Evolutionary conservation across 2,329 filamentous ascomycete genomes (phyloP).

Genomic region (Stromatinia cepivora): DNA sequence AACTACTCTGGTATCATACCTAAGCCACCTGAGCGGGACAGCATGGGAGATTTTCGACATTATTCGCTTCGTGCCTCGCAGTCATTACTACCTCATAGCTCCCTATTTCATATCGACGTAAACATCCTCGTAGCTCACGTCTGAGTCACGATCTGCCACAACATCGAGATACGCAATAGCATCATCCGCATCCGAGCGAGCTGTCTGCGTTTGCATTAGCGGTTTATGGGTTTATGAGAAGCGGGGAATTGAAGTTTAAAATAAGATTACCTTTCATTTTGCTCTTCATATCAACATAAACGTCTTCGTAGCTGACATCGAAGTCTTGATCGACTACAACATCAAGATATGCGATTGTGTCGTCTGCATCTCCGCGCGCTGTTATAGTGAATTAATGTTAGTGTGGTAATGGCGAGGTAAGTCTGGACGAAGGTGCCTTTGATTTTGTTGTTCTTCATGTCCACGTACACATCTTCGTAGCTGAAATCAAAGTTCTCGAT

Average conservation of each 20-base stretch:
- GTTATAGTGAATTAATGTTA: too few species aligned
- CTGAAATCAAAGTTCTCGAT: conserved; percentile 2
- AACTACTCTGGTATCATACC: too few species aligned
- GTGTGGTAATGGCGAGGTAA: too few species aligned
- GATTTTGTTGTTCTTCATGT: not conserved
- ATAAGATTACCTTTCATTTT: conserved; percentile 9
- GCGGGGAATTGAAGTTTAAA: too few species aligned
- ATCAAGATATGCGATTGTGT: not conserved
- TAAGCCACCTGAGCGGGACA: too few species aligned
- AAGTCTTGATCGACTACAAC: conserved; percentile 1
- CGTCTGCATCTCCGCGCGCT: not conserved
- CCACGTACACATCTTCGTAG: not conserved
- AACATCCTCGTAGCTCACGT: conserved; percentile 3
- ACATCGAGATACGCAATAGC: conserved; percentile 4
- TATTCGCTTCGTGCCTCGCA: too few species aligned
- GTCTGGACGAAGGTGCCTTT: not conserved
- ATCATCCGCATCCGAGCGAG: not conserved
- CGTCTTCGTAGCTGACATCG: conserved; percentile 8
- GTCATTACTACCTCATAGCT: too few species aligned
- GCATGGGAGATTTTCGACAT: too few species aligned
- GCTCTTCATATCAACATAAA: conserved; percentile 3
- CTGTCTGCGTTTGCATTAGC: not conserved
- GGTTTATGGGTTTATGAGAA: too few species aligned
- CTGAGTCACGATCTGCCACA: not conserved
- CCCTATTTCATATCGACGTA: conserved; percentile 4